These are phyloP conservation scores for Fusarium virguliforme DNA, from an alignment of 2,329 filamentous ascomycete species.

Conservation along the genomic window DNA sequence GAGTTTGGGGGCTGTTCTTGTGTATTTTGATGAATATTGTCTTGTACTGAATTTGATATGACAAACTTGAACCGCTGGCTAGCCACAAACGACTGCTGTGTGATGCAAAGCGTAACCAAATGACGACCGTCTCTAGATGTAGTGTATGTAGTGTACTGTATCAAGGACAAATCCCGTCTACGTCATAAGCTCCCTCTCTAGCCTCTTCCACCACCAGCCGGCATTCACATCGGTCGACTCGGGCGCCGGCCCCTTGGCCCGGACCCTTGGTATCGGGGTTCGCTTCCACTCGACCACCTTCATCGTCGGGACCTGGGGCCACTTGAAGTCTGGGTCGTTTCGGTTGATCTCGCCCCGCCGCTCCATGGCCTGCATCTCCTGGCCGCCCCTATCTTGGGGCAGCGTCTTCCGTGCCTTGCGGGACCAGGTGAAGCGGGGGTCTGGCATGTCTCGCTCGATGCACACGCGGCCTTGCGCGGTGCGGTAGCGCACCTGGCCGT, in stretches of 20 bases:
- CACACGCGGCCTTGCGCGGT: conserved; percentile 53
- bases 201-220: conserved; percentile 51
- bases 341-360: conserved; percentile 30
- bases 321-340: conserved; percentile 44
- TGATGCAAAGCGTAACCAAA: conserved; percentile 8
- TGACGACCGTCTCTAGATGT: conserved; percentile 23
- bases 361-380: conserved; percentile 30
- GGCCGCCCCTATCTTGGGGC: conserved; percentile 47
- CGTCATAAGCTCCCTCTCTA: conserved; percentile 53
- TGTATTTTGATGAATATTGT: not conserved
- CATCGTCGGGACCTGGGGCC: conserved; percentile 46
- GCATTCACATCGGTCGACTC: conserved; percentile 32
- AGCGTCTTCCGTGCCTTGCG: conserved; percentile 47
- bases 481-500: conserved; percentile 52
- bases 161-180: conserved; percentile 35
- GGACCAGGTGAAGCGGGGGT: conserved; percentile 46
- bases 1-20: not conserved
- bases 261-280: conserved; percentile 43
- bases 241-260: conserved; percentile 44
- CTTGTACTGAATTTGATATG: not conserved
- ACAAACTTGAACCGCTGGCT: conserved; percentile 1
- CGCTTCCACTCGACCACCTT: conserved; percentile 49
- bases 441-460: conserved; percentile 46
- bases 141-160: not conserved
- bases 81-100: conserved; percentile 2